These are phyloP conservation scores for Calycina marina DNA, from an alignment of 2,329 filamentous ascomycete genomes.

Conservation along the genomic window DNA sequence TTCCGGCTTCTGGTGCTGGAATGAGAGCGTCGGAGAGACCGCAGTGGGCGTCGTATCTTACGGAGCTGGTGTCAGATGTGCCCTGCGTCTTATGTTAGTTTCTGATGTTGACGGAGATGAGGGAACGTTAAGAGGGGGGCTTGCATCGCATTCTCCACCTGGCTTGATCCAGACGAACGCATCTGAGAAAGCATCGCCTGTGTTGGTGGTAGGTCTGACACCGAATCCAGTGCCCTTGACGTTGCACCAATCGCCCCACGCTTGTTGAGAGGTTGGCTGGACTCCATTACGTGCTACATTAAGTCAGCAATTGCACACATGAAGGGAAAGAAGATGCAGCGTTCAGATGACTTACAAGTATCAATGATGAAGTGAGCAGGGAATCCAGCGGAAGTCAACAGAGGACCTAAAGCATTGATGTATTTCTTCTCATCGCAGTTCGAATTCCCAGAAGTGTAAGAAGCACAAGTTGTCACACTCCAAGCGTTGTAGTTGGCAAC, in stretches of 20 bases:
- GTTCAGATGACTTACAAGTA: slow-evolving; percentile 27
- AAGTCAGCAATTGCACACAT: background rate
- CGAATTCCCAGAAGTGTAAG: slow-evolving; percentile 26
- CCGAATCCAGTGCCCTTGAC: slow-evolving; percentile 49
- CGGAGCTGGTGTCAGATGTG: slow-evolving; percentile 26
- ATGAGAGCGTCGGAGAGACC: slow-evolving; percentile 36
- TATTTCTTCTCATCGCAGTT: slow-evolving; percentile 39
- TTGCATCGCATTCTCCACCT: slow-evolving; percentile 33
- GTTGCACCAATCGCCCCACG: slow-evolving; percentile 57
- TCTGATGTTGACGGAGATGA: background rate
- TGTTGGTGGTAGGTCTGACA: slow-evolving; percentile 45
- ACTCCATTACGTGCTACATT: slow-evolving; percentile 41
- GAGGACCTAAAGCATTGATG: slow-evolving; percentile 34
- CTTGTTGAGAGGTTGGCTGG: slow-evolving; percentile 38
- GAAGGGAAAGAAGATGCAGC: no score
- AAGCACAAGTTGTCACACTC: slow-evolving; percentile 29
- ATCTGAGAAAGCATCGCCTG: slow-evolving; percentile 42
- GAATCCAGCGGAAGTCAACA: slow-evolving; percentile 31
- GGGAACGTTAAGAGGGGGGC: background rate
- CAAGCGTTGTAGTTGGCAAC: slow-evolving; percentile 45
- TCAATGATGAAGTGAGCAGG: slow-evolving; percentile 41
- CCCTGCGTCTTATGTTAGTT: slow-evolving; percentile 10
- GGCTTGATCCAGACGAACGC: slow-evolving; percentile 62
- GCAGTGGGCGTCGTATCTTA: slow-evolving; percentile 36
- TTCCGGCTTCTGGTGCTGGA: slow-evolving; percentile 55